Evolutionary conservation across 2,329 filamentous ascomycete genomes (phyloP).

Genomic region (Ceratocystis variospora): DNA sequence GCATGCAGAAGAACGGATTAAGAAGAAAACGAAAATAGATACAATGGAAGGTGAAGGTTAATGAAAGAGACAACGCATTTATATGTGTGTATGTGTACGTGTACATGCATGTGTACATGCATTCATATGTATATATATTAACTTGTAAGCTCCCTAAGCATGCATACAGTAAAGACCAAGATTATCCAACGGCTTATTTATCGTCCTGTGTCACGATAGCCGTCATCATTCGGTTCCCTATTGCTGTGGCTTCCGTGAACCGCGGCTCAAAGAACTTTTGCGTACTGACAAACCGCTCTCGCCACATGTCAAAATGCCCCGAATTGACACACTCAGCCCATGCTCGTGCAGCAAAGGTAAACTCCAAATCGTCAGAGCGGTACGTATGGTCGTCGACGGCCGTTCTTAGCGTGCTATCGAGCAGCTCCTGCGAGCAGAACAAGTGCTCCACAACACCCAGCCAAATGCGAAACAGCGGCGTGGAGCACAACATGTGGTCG

Average conservation of each 20-base stretch:
- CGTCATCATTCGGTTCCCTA: slow-evolving; percentile 96
- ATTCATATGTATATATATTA: background rate
- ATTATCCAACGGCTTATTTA: background rate
- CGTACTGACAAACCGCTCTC: slow-evolving; percentile 78
- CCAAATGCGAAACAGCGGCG: slow-evolving; percentile 91
- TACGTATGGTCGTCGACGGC: slow-evolving; percentile 84
- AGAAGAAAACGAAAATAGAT: background rate
- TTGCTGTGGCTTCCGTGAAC: slow-evolving; percentile 70
- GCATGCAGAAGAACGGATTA: background rate
- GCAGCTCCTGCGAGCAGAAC: slow-evolving; percentile 66
- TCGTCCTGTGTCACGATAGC: slow-evolving; percentile 59
- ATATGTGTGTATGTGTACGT: too few relatives aligned
- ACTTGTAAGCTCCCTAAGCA: background rate
- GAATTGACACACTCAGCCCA: slow-evolving; percentile 91
- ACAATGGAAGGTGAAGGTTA: too few relatives aligned
- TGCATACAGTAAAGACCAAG: too few relatives aligned
- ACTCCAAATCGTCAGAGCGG: slow-evolving; percentile 89
- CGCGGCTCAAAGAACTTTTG: slow-evolving; percentile 83
- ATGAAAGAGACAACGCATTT: too few relatives aligned
- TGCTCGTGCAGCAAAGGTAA: slow-evolving; percentile 88
- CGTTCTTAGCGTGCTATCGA: slow-evolving; percentile 74
- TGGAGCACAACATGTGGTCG: slow-evolving; percentile 99
- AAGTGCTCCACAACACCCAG: slow-evolving; percentile 94
- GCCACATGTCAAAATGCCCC: slow-evolving; percentile 85
- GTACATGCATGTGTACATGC: background rate